A percentile compares a stretch with the other conserved stretches of the same genome.
phyloP scores from a whole-genome alignment of 1,284 basidiomycete genomes.

The Marasmius tenuissimus region DNA sequence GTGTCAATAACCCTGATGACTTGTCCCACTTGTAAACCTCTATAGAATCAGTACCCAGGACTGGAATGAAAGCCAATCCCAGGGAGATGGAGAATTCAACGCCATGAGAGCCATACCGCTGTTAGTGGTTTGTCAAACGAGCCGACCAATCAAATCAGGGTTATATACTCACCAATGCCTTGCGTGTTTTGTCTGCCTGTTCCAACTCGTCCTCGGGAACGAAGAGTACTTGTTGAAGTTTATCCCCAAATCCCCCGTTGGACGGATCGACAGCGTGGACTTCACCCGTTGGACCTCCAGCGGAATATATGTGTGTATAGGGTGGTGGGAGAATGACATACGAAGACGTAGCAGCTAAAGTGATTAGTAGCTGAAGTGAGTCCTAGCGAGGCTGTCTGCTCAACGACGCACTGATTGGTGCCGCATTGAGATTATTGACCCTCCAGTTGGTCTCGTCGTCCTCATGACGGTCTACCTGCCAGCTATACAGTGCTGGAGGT shows the following conservation, averaged over 20 bases:
- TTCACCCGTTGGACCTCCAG: constrained; percentile 49
- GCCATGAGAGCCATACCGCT: constrained; percentile 49
- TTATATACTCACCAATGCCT: constrained; percentile 37
- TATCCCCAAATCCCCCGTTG: constrained; percentile 36
- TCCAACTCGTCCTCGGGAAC: constrained; percentile 38
- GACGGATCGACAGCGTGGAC: constrained; percentile 34
- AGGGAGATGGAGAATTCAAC: constrained; percentile 40
- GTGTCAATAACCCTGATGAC: constrained; percentile 30
- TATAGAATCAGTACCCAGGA: constrained; percentile 45
- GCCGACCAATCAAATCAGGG: background rate
- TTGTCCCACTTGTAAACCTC: constrained; percentile 40
- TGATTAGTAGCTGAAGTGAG: background rate
- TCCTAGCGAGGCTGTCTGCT: background rate
- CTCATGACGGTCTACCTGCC: constrained; percentile 31
- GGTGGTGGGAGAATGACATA: constrained; percentile 47
- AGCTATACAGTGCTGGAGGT: constrained; percentile 42
- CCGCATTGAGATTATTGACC: constrained; percentile 37
- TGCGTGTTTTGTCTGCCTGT: constrained; percentile 46
- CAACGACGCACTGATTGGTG: constrained; percentile 39
- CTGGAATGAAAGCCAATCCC: constrained; percentile 43
- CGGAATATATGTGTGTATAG: constrained; percentile 44
- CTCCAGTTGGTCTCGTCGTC: constrained; percentile 22
- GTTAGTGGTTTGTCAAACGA: background rate
- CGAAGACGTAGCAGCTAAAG: constrained; percentile 46
- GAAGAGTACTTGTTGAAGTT: constrained; percentile 45